A percentile compares a stretch with the other conserved stretches of the same genome.
phyloP scores from a whole-genome alignment of 306 rosid genomes.

The Luffa acutangula region DNA sequence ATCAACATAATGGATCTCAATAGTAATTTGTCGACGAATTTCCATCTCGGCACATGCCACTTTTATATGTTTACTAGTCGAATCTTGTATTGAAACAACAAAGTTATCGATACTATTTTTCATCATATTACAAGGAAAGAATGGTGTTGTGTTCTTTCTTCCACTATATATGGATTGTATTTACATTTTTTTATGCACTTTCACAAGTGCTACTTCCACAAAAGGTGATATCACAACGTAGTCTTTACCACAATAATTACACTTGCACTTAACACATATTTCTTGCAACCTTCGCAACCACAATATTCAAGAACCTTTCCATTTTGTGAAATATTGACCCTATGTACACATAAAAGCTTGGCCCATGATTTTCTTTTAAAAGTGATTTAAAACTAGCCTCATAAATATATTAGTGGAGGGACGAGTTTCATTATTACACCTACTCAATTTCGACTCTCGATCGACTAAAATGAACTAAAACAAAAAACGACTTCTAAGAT shows the following conservation, averaged over 20 bases:
- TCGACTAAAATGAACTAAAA: too few relatives aligned
- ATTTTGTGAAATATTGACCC: neutral
- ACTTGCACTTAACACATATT: neutral
- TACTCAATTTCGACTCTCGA: too few relatives aligned
- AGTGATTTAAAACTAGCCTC: neutral
- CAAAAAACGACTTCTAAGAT: too few relatives aligned
- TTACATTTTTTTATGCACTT: neutral
- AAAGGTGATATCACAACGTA: neutral
- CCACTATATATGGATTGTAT: neutral
- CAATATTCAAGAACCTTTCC: neutral
- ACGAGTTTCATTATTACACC: too few relatives aligned
- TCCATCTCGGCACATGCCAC: neutral
- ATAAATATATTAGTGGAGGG: too few relatives aligned
- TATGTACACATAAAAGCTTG: too few relatives aligned
- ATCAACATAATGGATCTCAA: neutral
- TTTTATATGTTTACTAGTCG: neutral
- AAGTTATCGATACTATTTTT: neutral
- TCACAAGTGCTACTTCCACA: neutral
- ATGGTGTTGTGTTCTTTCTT: too few relatives aligned
- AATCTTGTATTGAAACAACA: neutral
- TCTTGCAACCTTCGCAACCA: neutral
- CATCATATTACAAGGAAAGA: neutral
- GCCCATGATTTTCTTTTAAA: too few relatives aligned
- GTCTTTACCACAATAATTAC: neutral
- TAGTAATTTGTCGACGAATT: neutral